Conservation (phyloP, 495 filamentous ascomycete genomes). For the Xylaria acuta region DNA sequence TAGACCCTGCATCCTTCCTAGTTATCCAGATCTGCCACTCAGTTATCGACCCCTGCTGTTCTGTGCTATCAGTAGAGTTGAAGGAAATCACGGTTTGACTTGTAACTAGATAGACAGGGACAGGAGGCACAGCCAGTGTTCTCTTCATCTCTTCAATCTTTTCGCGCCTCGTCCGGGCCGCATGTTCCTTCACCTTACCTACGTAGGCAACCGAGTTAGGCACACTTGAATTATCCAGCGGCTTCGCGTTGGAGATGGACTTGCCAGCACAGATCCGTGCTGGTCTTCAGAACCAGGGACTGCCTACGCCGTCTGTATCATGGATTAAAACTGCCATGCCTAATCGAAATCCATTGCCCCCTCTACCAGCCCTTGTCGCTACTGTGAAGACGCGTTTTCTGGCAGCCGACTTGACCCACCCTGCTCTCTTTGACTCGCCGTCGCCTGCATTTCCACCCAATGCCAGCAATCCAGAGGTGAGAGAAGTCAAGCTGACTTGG, state of each 20-base stretch:
- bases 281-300: constrained; percentile 41
- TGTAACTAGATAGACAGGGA: not conserved
- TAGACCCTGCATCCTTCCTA: too few relatives aligned
- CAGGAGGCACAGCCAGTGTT: too few relatives aligned
- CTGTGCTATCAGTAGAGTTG: too few relatives aligned
- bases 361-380: constrained; percentile 73
- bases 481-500: constrained; percentile 60
- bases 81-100: not conserved
- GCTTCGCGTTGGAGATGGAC: constrained; percentile 28
- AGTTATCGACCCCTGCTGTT: too few relatives aligned
- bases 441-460: constrained; percentile 64
- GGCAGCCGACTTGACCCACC: constrained; percentile 72
- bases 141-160: not conserved
- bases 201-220: not conserved
- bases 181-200: not conserved
- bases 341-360: constrained; percentile 59
- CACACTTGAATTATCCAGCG: not conserved
- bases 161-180: not conserved
- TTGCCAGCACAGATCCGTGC: constrained; percentile 45
- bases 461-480: constrained; percentile 53
- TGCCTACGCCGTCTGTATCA: constrained; percentile 47
- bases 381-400: constrained; percentile 85
- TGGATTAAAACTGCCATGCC: constrained; percentile 46
- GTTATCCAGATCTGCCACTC: too few relatives aligned
- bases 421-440: constrained; percentile 58